Conservation (phyloP, 2,329 filamentous ascomycete genomes). For the Fusarium sterilihyphosum region DNA sequence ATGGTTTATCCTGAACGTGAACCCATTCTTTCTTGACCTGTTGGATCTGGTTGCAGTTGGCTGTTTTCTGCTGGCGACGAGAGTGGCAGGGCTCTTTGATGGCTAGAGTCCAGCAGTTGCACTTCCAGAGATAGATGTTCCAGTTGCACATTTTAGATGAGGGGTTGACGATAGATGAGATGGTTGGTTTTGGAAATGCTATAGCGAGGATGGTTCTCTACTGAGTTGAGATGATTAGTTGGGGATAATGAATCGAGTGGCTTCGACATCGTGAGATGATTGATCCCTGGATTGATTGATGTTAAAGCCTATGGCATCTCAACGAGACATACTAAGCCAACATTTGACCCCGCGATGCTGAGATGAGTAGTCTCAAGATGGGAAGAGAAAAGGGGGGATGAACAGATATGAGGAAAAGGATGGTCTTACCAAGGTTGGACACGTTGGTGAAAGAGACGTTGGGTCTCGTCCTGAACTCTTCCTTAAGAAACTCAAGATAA, state of each 20-base stretch:
- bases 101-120: conserved; percentile 10
- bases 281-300: not conserved
- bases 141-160: conserved; percentile 25
- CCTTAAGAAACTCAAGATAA: too few species aligned
- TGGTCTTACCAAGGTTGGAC: not conserved
- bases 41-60: conserved; percentile 19
- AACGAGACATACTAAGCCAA: too few species aligned
- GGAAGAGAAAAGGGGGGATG: not conserved
- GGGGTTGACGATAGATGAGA: not conserved
- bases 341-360: not conserved
- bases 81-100: conserved; percentile 24
- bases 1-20: conserved; percentile 14
- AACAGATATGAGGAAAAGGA: not conserved
- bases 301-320: too few species aligned
- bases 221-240: not conserved
- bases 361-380: not conserved
- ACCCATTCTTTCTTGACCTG: conserved; percentile 26
- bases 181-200: not conserved
- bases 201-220: not conserved
- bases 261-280: not conserved
- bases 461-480: not conserved
- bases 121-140: conserved; percentile 23
- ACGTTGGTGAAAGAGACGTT: not conserved
- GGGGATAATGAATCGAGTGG: too few species aligned
- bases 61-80: conserved; percentile 7